Evolutionary conservation across 2,329 filamentous ascomycete genomes (phyloP).

Genomic region (Sporothrix brunneoviolacea): DNA sequence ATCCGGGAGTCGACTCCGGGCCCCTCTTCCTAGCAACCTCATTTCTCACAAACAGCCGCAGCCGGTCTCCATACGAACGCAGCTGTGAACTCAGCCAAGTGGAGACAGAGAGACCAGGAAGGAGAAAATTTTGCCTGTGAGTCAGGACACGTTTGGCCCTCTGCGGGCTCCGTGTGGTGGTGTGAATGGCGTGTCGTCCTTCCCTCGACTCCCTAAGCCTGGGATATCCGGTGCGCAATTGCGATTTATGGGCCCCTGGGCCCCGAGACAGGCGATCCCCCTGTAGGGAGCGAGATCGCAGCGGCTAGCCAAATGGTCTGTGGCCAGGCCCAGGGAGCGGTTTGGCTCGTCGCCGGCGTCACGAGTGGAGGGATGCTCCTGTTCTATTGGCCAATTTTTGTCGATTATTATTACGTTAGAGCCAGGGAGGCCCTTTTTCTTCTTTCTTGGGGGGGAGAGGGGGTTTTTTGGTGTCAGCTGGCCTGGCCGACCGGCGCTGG

Average conservation of each 20-base stretch:
- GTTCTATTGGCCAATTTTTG: constrained; percentile 7
- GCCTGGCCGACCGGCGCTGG: too few relatives aligned
- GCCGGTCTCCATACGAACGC: too few relatives aligned
- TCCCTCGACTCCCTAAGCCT: too few relatives aligned
- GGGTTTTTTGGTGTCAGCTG: constrained; percentile 15
- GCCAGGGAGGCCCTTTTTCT: neutral
- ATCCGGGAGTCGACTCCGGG: too few relatives aligned
- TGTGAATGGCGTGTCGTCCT: neutral
- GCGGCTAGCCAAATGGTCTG: neutral
- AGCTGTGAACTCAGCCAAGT: neutral
- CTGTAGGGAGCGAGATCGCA: constrained; percentile 11
- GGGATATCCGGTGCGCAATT: constrained; percentile 1
- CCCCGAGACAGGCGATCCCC: too few relatives aligned
- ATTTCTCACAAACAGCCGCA: too few relatives aligned
- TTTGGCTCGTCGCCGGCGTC: too few relatives aligned
- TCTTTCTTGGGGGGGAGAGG: neutral
- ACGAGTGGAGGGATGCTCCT: constrained; percentile 4
- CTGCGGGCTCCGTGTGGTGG: too few relatives aligned
- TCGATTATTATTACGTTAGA: constrained; percentile 12
- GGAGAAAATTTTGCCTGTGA: neutral
- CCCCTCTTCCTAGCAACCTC: too few relatives aligned
- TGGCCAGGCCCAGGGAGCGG: neutral
- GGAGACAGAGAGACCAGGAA: neutral
- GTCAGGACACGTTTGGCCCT: neutral
- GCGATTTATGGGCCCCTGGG: too few relatives aligned